These are phyloP conservation scores for Wilhelminamyces savonicus DNA, from an alignment of 805 yeast genomes.

Conservation along the genomic window DNA sequence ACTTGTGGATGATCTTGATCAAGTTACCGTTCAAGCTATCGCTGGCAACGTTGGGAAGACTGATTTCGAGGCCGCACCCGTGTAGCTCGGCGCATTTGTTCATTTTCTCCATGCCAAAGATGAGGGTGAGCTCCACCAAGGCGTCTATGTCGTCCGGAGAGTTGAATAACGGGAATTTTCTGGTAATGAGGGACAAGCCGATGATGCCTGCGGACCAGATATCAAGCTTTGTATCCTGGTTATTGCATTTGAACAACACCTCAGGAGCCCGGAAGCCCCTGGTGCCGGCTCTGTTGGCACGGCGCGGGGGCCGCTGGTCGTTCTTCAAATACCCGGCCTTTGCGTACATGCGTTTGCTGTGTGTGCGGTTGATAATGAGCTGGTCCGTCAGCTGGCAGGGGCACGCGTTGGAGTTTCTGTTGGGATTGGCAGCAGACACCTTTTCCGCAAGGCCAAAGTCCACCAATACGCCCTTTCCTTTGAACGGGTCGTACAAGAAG, in stretches of 20 bases:
- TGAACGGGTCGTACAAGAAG: constrained; percentile 61
- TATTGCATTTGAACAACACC: constrained; percentile 78
- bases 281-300: constrained; percentile 97
- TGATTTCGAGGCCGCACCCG: constrained; percentile 76
- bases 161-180: constrained; percentile 89
- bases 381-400: constrained; percentile 48
- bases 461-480: constrained; percentile 72
- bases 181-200: constrained; percentile 64
- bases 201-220: constrained; percentile 93
- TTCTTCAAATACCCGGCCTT: constrained; percentile 70
- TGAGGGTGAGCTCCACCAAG: constrained; percentile 69
- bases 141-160: constrained; percentile 94
- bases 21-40: constrained; percentile 24
- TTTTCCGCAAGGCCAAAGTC: constrained; percentile 91
- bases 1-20: constrained; percentile 20
- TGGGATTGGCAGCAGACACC: constrained; percentile 7
- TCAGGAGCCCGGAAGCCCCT: constrained; percentile 95
- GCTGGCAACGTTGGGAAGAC: constrained; percentile 10
- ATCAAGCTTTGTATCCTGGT: constrained; percentile 77
- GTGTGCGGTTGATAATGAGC: constrained; percentile 7
- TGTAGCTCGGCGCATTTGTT: constrained; percentile 75
- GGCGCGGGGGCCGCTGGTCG: constrained; percentile 79
- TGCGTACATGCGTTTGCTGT: constrained; percentile 19
- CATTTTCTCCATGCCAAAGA: constrained; percentile 73
- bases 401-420: constrained; percentile 33